Evolutionary conservation across 768 basidiomycete species (phyloP), one percentile per base, ranked within the genome.

Genomic region (Pisolithus tinctorius): DNA sequence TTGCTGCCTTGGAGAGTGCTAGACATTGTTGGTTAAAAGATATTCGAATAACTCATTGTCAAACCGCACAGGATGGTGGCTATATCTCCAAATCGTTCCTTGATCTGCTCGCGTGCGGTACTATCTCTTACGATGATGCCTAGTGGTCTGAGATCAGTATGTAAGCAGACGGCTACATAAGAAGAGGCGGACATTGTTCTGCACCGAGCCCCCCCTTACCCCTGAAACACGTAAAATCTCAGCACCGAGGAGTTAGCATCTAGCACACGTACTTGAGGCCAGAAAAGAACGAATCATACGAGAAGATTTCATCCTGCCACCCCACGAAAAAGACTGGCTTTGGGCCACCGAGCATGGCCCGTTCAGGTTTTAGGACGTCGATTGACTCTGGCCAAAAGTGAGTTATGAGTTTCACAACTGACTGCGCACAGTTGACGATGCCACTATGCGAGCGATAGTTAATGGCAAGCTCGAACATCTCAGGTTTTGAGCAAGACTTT

Each of bases 121-220:
- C 83, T 74, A 48, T 86, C 71, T 6, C 86, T 81, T 6, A 88
- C 86, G 2, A 88, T 66, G 31, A 88, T 84, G 52, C 83, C 86
- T 88, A 47, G 10, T 20, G 5, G 6, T 3, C 30, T 17, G 7
- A 25, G 11, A 39, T 13, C n/a, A 47, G 8, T 47, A 26, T 36
- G 20, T 27, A 17, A 49, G 27, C 7, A 16, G 20, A 49, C n/a
- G 1, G 41, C 4, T 1, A 0, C 27, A 17, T 1, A 6, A 23
- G 11, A 25, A 17, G 40, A 14, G 0, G 34, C 45, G 13, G 51
- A 85, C 85, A 86, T 68, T 86, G 85, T 13, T 80, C 66, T 0
- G 83, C 79, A 1, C 84, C 85, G 9, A 85, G 80, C 57, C 82
- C 79, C 11, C 83, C 72, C 1, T 60, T 70, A 46, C 66, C 68